Conservation (phyloP, 495 filamentous ascomycete genomes). For the Xylaria acuta region DNA sequence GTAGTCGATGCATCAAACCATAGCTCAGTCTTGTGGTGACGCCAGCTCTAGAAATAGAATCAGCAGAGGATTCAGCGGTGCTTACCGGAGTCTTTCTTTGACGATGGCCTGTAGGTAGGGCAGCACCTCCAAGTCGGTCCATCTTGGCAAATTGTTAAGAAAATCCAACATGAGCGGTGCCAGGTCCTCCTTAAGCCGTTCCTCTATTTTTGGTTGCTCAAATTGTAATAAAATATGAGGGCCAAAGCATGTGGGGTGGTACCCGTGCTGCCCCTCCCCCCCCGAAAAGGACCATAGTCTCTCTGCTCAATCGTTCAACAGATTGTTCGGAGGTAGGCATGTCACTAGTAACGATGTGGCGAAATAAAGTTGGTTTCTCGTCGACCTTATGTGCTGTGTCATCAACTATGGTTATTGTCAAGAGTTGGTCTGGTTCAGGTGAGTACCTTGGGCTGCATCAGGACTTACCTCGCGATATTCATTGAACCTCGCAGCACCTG, state of each 20-base stretch:
- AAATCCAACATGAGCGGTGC: conserved; percentile 30
- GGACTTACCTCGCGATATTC: background rate
- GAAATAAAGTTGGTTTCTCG: conserved; percentile 32
- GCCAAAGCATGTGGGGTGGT: conserved; percentile 33
- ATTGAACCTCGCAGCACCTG: background rate
- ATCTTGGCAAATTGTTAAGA: conserved; percentile 26
- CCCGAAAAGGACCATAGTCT: conserved; percentile 35
- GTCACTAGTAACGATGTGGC: conserved; percentile 34
- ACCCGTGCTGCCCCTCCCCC: conserved; percentile 34
- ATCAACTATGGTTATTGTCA: background rate
- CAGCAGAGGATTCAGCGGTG: background rate
- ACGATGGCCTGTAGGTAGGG: conserved; percentile 45
- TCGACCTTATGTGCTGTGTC: background rate
- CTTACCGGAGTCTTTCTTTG: conserved; percentile 45
- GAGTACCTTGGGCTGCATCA: background rate
- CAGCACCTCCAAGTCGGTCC: conserved; percentile 39
- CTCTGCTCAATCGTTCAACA: conserved; percentile 31
- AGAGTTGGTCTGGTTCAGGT: background rate
- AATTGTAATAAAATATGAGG: conserved; percentile 38
- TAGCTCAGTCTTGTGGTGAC: background rate
- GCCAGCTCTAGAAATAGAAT: background rate
- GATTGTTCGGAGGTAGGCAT: conserved; percentile 39
- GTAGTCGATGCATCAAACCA: background rate
- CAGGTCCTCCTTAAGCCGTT: conserved; percentile 31
- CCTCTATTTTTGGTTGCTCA: conserved; percentile 29